A percentile compares a stretch with the other conserved stretches of the same genome.
These are phyloP conservation scores for Anaeramoeba flamelloides DNA, from an alignment of 78 protist species.

Conservation along the genomic window DNA sequence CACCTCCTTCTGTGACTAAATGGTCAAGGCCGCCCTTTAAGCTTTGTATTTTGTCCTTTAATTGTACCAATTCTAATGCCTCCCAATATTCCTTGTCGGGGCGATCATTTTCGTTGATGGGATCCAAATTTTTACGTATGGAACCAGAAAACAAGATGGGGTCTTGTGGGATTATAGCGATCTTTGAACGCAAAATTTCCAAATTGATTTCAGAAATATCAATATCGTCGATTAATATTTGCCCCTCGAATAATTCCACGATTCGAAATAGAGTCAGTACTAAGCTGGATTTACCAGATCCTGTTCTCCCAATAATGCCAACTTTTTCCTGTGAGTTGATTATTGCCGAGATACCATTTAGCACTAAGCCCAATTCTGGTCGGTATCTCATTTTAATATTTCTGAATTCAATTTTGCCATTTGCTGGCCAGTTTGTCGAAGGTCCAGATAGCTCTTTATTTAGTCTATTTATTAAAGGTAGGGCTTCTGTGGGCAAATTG, in stretches of 20 bases:
- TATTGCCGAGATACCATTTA: constrained; percentile 21
- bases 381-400: constrained; percentile 33
- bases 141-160: not conserved
- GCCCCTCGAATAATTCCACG: not conserved
- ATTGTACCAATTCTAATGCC: not conserved
- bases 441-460: not conserved
- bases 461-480: not conserved
- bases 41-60: not conserved
- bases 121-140: constrained; percentile 5
- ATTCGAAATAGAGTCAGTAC: not conserved
- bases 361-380: constrained; percentile 19
- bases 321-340: constrained; percentile 45
- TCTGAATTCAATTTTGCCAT: constrained; percentile 5
- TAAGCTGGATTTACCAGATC: constrained; percentile 65
- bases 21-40: not conserved
- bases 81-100: not conserved
- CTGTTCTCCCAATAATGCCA: constrained; percentile 86
- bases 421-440: constrained; percentile 17
- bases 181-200: not conserved
- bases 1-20: not conserved
- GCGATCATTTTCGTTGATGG: not conserved
- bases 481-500: not conserved
- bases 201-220: constrained; percentile 5
- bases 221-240: not conserved
- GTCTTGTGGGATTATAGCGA: constrained; percentile 3